phyloP scores from a whole-genome alignment of 2,329 filamentous ascomycete genomes.

The Lanzia echinophila region DNA sequence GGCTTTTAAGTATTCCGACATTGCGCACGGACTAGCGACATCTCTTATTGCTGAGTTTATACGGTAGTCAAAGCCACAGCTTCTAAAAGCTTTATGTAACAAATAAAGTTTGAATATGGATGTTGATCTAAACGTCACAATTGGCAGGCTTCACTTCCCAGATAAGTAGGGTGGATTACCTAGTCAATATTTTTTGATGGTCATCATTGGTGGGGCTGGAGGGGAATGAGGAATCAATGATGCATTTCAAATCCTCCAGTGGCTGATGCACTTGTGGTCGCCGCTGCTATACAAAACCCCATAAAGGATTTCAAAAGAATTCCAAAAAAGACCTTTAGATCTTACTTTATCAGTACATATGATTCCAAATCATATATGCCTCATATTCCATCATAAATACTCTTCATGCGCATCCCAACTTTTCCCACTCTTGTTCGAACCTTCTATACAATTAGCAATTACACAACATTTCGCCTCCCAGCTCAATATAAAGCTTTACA shows the following conservation, averaged over 20 bases:
- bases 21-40: too few relatives aligned
- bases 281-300: background rate
- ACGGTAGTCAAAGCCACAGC: too few relatives aligned
- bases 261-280: background rate
- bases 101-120: too few relatives aligned
- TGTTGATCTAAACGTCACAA: background rate
- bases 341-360: slow-evolving; percentile 6
- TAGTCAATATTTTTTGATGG: too few relatives aligned
- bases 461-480: slow-evolving; percentile 29
- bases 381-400: slow-evolving; percentile 17
- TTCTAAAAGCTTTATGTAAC: too few relatives aligned
- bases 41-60: too few relatives aligned
- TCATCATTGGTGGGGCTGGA: background rate
- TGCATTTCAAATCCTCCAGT: background rate
- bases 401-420: slow-evolving; percentile 45
- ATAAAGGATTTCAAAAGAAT: slow-evolving; percentile 18
- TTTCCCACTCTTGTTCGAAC: slow-evolving; percentile 40
- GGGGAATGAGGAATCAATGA: background rate
- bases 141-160: too few relatives aligned
- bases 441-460: slow-evolving; percentile 41
- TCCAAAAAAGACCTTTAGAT: too few relatives aligned
- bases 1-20: too few relatives aligned
- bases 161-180: too few relatives aligned
- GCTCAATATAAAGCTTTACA: slow-evolving; percentile 27
- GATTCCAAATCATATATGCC: background rate